A percentile compares a stretch with the other conserved stretches of the same genome.
These are phyloP conservation scores for Ceratobasidium sp. DNA, from an alignment of 1,284 basidiomycete species.

Conservation along the genomic window DNA sequence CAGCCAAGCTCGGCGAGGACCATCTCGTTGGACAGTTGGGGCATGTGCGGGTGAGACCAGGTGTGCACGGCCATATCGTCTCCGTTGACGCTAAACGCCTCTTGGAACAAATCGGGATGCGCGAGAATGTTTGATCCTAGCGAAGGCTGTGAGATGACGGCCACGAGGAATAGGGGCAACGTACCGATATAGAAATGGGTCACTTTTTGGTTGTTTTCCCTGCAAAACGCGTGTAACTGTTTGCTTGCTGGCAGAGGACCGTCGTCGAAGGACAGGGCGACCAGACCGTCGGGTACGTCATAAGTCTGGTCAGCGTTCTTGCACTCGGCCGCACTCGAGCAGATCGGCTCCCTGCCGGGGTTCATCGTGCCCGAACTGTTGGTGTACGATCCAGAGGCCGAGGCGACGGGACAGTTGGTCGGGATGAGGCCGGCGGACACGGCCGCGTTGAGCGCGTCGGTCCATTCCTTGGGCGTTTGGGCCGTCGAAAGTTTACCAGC, in stretches of 20 bases:
- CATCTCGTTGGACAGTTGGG: slow-evolving; percentile 76
- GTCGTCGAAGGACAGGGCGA: slow-evolving; percentile 74
- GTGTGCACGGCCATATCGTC: slow-evolving; percentile 83
- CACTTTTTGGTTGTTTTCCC: slow-evolving; percentile 53
- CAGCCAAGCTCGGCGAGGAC: slow-evolving; percentile 85
- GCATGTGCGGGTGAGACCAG: slow-evolving; percentile 86
- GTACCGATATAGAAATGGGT: slow-evolving; percentile 53
- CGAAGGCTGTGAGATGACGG: no score
- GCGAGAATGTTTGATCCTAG: slow-evolving; percentile 79
- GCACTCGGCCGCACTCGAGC: slow-evolving; percentile 74
- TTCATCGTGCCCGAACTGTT: slow-evolving; percentile 25
- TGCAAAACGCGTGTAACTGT: slow-evolving; percentile 53
- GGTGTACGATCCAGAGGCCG: slow-evolving; percentile 56
- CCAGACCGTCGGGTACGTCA: slow-evolving; percentile 73
- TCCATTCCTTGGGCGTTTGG: slow-evolving; percentile 71
- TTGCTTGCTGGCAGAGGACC: slow-evolving; percentile 69
- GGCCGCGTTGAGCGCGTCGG: slow-evolving; percentile 73
- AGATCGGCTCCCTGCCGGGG: slow-evolving; percentile 59
- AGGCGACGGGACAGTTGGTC: slow-evolving; percentile 67
- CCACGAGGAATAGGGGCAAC: neutral
- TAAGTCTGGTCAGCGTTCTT: slow-evolving; percentile 71
- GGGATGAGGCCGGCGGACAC: slow-evolving; percentile 78
- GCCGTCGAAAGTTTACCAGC: slow-evolving; percentile 54
- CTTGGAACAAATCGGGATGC: slow-evolving; percentile 68
- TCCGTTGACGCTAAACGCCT: slow-evolving; percentile 64